A percentile compares a stretch with the other conserved stretches of the same genome.
These are phyloP conservation scores for Binderoboletus segoi DNA, from an alignment of 1,284 basidiomycete species.

Conservation along the genomic window DNA sequence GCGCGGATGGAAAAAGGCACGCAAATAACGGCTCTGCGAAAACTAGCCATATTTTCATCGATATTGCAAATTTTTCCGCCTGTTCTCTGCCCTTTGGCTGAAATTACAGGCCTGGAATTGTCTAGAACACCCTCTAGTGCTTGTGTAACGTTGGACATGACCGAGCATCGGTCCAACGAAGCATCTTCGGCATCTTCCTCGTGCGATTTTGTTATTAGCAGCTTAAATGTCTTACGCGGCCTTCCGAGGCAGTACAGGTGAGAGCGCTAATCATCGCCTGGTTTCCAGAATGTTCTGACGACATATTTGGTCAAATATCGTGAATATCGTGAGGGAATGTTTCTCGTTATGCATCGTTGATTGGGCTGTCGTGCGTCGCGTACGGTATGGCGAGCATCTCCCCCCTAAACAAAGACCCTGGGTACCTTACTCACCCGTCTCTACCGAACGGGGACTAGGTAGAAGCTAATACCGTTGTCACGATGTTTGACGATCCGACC, in stretches of 20 bases:
- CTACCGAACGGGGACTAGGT: background rate
- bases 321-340: too few species aligned
- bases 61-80: background rate
- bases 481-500: constrained; percentile 17
- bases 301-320: constrained; percentile 8
- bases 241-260: background rate
- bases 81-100: background rate
- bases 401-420: background rate
- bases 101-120: background rate
- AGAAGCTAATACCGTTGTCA: background rate
- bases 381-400: background rate
- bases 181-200: too few species aligned
- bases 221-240: too few species aligned
- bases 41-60: background rate
- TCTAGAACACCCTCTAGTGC: too few species aligned
- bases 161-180: background rate
- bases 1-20: constrained; percentile 22
- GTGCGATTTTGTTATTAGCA: too few species aligned
- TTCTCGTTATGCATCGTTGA: background rate
- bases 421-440: background rate
- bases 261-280: background rate
- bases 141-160: background rate
- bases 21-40: constrained; percentile 12
- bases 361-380: background rate
- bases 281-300: constrained; percentile 3